These are phyloP conservation scores for Trichosanthes cucumerina DNA, from an alignment of 306 rosid genomes.

Conservation along the genomic window DNA sequence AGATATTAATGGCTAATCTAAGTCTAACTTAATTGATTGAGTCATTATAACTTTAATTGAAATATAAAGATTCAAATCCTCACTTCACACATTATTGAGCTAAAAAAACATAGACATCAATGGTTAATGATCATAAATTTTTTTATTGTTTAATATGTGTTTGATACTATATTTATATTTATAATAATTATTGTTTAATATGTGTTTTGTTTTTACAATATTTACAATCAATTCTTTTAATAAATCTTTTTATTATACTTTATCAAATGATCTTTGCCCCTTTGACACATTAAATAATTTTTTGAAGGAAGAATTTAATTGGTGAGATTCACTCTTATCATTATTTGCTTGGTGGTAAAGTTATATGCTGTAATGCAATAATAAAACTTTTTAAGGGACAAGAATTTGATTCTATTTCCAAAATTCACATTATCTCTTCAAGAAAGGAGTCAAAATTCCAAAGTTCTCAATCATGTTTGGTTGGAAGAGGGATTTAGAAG, in stretches of 20 bases:
- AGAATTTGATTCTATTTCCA: not conserved
- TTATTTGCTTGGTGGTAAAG: not conserved
- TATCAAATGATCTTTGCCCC: not conserved
- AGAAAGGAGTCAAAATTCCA: not conserved
- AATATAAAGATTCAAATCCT: too few species aligned
- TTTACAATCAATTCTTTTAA: too few species aligned
- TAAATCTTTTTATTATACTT: not conserved
- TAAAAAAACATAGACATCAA: too few species aligned
- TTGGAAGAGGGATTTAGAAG: not conserved
- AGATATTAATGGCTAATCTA: too few species aligned
- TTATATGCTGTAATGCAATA: constrained; percentile 2
- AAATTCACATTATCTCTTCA: not conserved
- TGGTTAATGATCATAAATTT: too few species aligned
- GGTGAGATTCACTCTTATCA: not conserved
- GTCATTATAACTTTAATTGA: too few species aligned
- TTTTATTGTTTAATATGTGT: too few species aligned
- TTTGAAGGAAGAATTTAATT: not conserved
- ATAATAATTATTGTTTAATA: too few species aligned
- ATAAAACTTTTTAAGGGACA: not conserved
- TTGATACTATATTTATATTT: too few species aligned
- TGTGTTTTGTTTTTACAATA: too few species aligned
- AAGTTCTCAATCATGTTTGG: not conserved
- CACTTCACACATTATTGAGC: too few species aligned
- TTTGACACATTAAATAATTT: not conserved
- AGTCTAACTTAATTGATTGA: too few species aligned